Conservation (phyloP, 2,329 filamentous ascomycete genomes). For the Penicillium hordei region DNA sequence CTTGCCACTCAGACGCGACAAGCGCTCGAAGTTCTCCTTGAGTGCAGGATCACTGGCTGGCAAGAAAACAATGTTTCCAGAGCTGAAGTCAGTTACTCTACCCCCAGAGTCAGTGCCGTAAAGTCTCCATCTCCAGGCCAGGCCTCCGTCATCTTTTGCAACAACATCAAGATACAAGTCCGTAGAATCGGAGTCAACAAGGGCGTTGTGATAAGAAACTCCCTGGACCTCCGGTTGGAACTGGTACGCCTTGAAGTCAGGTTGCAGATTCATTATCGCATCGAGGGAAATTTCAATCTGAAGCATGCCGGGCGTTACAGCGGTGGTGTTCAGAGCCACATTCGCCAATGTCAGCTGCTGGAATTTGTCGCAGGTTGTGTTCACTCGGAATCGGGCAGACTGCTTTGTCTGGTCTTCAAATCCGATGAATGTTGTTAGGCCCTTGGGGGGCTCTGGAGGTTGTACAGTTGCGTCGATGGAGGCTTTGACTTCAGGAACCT, state of each 20-base stretch:
- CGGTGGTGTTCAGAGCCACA: constrained; percentile 43
- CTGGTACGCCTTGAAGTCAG: constrained; percentile 18
- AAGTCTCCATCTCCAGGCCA: too few relatives aligned
- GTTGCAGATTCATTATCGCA: constrained; percentile 33
- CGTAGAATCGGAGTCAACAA: constrained; percentile 35
- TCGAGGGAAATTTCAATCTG: constrained; percentile 42
- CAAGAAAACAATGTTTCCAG: constrained; percentile 27
- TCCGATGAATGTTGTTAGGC: too few relatives aligned
- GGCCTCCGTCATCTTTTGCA: too few relatives aligned
- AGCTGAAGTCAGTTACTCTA: too few relatives aligned
- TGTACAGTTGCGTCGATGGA: not conserved
- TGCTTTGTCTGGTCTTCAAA: too few relatives aligned
- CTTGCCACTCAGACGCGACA: constrained; percentile 29
- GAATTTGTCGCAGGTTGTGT: too few relatives aligned
- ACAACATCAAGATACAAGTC: constrained; percentile 16
- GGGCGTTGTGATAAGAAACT: constrained; percentile 31
- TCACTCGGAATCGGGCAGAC: too few relatives aligned
- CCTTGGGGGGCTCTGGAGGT: too few relatives aligned
- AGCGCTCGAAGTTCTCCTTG: constrained; percentile 33
- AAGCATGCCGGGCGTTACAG: constrained; percentile 40
- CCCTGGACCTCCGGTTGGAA: constrained; percentile 32
- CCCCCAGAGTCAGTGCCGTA: too few relatives aligned
- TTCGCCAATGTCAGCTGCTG: constrained; percentile 30
- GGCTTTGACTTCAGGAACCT: constrained; percentile 3
- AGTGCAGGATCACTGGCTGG: constrained; percentile 17